Base-by-base conservation (phyloP, 176 grass and related monocot genomes). In the Oryza australiensis region DNA sequence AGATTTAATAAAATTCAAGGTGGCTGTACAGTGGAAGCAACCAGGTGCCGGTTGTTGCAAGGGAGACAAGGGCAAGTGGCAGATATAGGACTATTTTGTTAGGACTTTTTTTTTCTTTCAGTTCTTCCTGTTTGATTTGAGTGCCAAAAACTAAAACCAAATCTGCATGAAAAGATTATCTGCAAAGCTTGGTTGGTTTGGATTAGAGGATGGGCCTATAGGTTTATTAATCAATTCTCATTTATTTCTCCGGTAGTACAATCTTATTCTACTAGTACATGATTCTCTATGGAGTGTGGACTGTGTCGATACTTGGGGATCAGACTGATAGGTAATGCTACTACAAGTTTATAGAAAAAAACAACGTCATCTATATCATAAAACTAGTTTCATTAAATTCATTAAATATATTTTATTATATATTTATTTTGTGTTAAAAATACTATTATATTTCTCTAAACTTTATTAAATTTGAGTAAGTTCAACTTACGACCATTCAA, bases 21-120 rank as follows among this genome's bases (percentile, higher is more conserved):
- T 53, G 16, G 49, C 7, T 53, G 49, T 53, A 53, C 18, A 7
- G 49, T 53, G 15, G 49, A 79, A 48, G 23, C 72, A 55, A 29
- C 34, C 23, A 73, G 55, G 75, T 79, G 68, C 66, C 23, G 68
- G 76, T 80, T 74, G 68, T 73, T 72, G 53, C 1, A 64, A 48
- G 16, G 53, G 48, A n/a, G 59, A 66, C 84, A 72, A 40, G 12
- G 40, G 59, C 76, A 66, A 79, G 68, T 86, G 57, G 57, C 9
- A 20, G 22, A 5, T 20, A 20, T 51, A 5, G 60, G 12, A 38
- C n/a, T n/a, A n/a, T n/a, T n/a, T n/a, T n/a, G n/a, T n/a, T n/a
- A n/a, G n/a, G 30, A 34, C 28, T 55, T 2, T 68, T 28, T 74
- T 2, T 70, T 13, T 46, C 66, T 59, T 41, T 10, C n/a, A 24